Percentiles rank a stretch among this genome's conserved stretches.
These are phyloP conservation scores for Botrytis porri DNA, from an alignment of 2,329 filamentous ascomycete species.

Conservation along the genomic window DNA sequence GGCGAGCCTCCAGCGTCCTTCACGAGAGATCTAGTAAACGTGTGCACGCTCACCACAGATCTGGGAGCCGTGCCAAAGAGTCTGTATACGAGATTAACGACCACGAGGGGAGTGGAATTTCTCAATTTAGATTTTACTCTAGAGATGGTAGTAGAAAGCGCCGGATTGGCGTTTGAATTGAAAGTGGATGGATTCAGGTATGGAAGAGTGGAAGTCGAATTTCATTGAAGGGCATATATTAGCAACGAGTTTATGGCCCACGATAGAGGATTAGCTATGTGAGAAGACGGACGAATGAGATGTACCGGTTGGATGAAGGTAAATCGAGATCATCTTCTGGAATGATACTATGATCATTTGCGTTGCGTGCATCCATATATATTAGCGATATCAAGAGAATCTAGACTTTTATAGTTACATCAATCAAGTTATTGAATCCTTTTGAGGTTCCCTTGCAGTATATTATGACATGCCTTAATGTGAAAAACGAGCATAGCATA, in stretches of 20 bases:
- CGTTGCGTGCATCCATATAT: not conserved
- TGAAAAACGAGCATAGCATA: not conserved
- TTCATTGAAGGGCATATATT: slow-evolving; percentile 52
- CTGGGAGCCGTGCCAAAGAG: slow-evolving; percentile 70
- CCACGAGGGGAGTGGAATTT: slow-evolving; percentile 76
- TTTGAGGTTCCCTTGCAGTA: not conserved
- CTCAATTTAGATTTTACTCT: slow-evolving; percentile 79
- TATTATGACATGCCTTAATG: not conserved
- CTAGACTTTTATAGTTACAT: not conserved
- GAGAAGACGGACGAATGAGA: too few species aligned
- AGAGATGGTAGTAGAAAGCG: slow-evolving; percentile 79
- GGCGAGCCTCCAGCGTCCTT: slow-evolving; percentile 55
- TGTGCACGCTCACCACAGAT: slow-evolving; percentile 79
- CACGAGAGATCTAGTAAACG: slow-evolving; percentile 61
- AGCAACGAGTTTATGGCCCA: too few species aligned
- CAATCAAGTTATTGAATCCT: not conserved
- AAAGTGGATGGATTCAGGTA: slow-evolving; percentile 77
- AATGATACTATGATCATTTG: not conserved
- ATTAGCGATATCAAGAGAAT: not conserved
- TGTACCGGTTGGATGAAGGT: too few species aligned
- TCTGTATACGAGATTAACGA: slow-evolving; percentile 72
- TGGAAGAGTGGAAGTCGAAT: slow-evolving; percentile 73
- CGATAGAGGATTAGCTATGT: not conserved
- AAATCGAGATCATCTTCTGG: not conserved
- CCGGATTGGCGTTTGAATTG: slow-evolving; percentile 72